Percentiles rank a stretch among this genome's conserved stretches.
Evolutionary conservation across 2,329 filamentous ascomycete genomes (phyloP).

Genomic region (Nemania sp.): DNA sequence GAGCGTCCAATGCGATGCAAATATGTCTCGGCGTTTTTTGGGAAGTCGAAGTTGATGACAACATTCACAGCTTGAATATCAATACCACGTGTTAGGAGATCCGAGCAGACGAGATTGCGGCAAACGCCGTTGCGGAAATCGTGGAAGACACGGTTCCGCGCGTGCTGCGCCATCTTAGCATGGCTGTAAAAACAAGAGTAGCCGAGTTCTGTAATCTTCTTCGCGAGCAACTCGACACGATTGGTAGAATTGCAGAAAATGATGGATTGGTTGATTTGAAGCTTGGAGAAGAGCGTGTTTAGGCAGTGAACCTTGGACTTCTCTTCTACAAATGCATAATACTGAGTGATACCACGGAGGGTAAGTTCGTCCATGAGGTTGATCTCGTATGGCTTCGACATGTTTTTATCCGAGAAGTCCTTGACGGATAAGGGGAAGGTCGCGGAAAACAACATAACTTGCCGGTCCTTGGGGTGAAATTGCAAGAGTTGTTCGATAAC

Average conservation of each 20-base stretch:
- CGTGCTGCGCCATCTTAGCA: constrained; percentile 96
- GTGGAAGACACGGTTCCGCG: constrained; percentile 98
- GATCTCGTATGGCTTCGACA: constrained; percentile 96
- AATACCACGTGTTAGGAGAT: constrained; percentile 96
- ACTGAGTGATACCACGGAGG: constrained; percentile 96
- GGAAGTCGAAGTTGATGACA: constrained; percentile 99
- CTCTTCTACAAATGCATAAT: constrained; percentile 99
- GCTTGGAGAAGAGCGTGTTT: constrained; percentile 98
- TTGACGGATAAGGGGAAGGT: constrained; percentile 98
- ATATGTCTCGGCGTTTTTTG: constrained; percentile 99
- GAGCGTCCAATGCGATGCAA: constrained; percentile 98
- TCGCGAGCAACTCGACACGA: constrained; percentile 94
- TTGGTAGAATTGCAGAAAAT: constrained; percentile 99
- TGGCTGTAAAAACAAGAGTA: constrained; percentile 99
- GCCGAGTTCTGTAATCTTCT: constrained; percentile 98
- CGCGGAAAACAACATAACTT: constrained; percentile 99
- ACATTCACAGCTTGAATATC: constrained; percentile 99
- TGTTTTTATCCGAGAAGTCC: constrained; percentile 98
- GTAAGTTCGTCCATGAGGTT: constrained; percentile 99
- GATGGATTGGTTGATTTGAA: constrained; percentile 99
- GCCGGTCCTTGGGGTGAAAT: constrained; percentile 96
- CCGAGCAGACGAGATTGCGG: constrained; percentile 97
- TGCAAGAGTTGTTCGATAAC: constrained; percentile 96
- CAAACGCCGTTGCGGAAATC: constrained; percentile 98
- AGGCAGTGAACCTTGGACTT: constrained; percentile 99